Evolutionary conservation across 345 rosid species (phyloP), one percentile per base, ranked within the genome.

Genomic region (Rhodamnia rubescens): DNA sequence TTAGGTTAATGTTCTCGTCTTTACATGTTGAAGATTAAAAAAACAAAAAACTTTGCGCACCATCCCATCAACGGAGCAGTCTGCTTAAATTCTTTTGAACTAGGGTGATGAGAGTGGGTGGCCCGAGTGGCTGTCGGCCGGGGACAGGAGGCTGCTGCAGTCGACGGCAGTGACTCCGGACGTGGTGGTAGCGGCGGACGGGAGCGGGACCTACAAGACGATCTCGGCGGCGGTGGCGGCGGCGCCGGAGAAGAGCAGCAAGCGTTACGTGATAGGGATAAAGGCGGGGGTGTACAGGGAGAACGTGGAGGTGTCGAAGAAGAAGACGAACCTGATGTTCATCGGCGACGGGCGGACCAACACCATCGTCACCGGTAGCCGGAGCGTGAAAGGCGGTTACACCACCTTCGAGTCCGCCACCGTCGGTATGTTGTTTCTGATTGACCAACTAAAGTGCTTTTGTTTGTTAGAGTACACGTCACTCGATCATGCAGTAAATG

Each of bases 391-490:
- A 12, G 97, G 94, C 51, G 98, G 98, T 8, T 92, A 90, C 89
- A 95, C 98, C 47, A 97, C 99, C 57, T 97, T 95, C 88, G 85
- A 94, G 13, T 93, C 99, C 7, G 98, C 99, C n/a, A 97, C 99
- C 4, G 99, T 97, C 55, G 98, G 99, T 97, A 91, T 87, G 91
- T 58, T 58, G 52, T 11, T 27, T 54, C 50, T 58, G 0, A 24
- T 15, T n/a, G 55, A 26, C 32, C 7, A 32, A 22, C 21, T 11
- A 29, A 8, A 56, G 20, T 85, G 29, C 10, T 7, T 21, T 21
- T 36, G 40, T 74, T 74, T 64, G 52, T 69, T 36, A 18, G 13
- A 69, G 22, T 4, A 69, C 13, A 10, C 26, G 47, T 32, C 78
- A 36, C 47, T 69, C 47, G 78, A 32, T 32, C 36, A 32, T 18